These are phyloP conservation scores for Ophiocordyceps camponoti-rufipedis DNA, from an alignment of 2,329 filamentous ascomycete species.

Conservation along the genomic window DNA sequence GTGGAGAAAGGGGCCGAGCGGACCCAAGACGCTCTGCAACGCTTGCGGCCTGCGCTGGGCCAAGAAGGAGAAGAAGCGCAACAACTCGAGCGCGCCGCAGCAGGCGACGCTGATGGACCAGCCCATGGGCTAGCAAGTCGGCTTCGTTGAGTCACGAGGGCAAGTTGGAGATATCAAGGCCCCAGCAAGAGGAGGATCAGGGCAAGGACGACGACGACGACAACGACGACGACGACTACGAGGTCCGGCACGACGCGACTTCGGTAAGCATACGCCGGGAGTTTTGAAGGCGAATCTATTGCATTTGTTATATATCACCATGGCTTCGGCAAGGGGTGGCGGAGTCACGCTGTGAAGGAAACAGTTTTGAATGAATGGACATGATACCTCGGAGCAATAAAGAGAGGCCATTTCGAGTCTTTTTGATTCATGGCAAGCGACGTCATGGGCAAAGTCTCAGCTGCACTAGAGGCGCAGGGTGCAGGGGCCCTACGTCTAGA, in stretches of 20 bases:
- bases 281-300: not conserved
- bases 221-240: too few species aligned
- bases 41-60: conserved; percentile 68
- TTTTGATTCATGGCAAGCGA: not conserved
- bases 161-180: too few species aligned
- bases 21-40: conserved; percentile 90
- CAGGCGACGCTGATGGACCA: conserved; percentile 1
- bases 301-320: conserved; percentile 1
- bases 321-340: not conserved
- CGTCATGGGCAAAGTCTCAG: not conserved
- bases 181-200: too few species aligned
- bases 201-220: too few species aligned
- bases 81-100: conserved; percentile 6
- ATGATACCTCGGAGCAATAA: conserved; percentile 7
- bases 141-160: not conserved
- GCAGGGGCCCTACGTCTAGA: not conserved
- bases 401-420: not conserved
- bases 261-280: not conserved
- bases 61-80: conserved; percentile 63
- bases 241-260: too few species aligned
- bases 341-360: not conserved
- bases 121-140: not conserved
- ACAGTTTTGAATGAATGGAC: conserved; percentile 1
- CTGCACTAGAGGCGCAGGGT: not conserved
- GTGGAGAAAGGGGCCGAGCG: conserved; percentile 86